These are phyloP conservation scores for Cercospora beticola DNA, from an alignment of 2,329 filamentous ascomycete species.

Conservation along the genomic window DNA sequence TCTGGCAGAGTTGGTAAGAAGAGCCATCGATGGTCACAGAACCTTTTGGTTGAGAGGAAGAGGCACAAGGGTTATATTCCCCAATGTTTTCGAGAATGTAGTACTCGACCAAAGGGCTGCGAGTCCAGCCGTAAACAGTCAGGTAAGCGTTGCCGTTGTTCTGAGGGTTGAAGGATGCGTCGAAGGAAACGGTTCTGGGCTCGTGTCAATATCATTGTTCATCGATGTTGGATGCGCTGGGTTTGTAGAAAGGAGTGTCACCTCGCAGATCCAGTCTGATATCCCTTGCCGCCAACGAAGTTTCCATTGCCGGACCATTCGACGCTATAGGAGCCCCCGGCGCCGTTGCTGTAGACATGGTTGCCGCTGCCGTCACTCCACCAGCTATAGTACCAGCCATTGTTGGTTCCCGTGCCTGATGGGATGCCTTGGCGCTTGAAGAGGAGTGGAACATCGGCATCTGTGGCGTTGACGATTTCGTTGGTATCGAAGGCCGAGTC, in stretches of 20 bases:
- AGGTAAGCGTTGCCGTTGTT: conserved; percentile 50
- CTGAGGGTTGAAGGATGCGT: conserved; percentile 18
- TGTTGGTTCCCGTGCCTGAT: conserved; percentile 47
- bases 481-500: not conserved
- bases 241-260: not conserved
- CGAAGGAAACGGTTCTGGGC: conserved; percentile 28
- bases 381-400: conserved; percentile 61
- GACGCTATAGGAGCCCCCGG: conserved; percentile 49
- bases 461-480: not conserved
- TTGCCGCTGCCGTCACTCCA: conserved; percentile 56
- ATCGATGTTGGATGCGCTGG: not conserved
- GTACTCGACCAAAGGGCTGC: conserved; percentile 51
- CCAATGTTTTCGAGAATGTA: conserved; percentile 59
- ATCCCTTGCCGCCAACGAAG: conserved; percentile 59
- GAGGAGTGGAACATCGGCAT: not conserved
- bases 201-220: not conserved
- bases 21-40: conserved; percentile 54
- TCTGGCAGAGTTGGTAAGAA: conserved; percentile 54
- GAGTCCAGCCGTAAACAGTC: conserved; percentile 58
- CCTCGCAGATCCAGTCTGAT: conserved; percentile 40
- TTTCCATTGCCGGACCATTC: conserved; percentile 51
- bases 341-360: conserved; percentile 56
- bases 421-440: not conserved
- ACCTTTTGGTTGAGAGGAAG: conserved; percentile 51
- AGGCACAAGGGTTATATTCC: conserved; percentile 44